Conservation (phyloP, 208 protist genomes). For the Acanthamoeba divionensis region DNA sequence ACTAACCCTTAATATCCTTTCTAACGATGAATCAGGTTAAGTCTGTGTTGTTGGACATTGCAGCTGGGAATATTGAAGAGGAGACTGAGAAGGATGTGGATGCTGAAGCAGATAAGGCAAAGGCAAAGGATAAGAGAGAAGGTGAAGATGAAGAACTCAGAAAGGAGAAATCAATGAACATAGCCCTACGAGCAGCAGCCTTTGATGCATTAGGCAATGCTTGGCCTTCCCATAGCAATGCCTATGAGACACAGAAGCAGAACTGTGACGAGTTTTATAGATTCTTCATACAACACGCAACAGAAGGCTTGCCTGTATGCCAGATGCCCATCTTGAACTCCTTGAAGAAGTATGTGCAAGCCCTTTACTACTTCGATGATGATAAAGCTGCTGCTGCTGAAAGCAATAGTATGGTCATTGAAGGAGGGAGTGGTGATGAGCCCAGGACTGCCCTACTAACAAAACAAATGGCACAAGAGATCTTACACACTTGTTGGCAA, state of each 20-base stretch:
- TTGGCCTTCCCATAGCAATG: neutral
- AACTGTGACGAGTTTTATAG: neutral
- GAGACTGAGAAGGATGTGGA: conserved; percentile 3
- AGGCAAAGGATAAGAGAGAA: conserved; percentile 14
- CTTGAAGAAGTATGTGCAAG: neutral
- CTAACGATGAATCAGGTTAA: neutral
- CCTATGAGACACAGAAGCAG: neutral
- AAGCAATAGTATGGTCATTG: neutral
- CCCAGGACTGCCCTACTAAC: neutral
- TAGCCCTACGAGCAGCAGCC: neutral
- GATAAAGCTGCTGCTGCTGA: neutral
- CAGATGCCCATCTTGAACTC: conserved; percentile 21
- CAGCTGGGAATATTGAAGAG: neutral
- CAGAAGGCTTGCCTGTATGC: neutral
- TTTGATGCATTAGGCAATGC: conserved; percentile 15
- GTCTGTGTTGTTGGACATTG: neutral
- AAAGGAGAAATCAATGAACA: neutral
- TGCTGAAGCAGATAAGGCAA: neutral
- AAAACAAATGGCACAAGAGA: neutral
- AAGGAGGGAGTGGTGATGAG: neutral
- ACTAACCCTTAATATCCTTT: neutral
- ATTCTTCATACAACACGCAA: neutral
- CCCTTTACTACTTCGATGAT: neutral
- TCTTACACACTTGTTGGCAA: neutral
- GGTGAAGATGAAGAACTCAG: neutral